Conservation (phyloP, 192 early-diverging fungal genomes). For the Gonapodya sp. region DNA sequence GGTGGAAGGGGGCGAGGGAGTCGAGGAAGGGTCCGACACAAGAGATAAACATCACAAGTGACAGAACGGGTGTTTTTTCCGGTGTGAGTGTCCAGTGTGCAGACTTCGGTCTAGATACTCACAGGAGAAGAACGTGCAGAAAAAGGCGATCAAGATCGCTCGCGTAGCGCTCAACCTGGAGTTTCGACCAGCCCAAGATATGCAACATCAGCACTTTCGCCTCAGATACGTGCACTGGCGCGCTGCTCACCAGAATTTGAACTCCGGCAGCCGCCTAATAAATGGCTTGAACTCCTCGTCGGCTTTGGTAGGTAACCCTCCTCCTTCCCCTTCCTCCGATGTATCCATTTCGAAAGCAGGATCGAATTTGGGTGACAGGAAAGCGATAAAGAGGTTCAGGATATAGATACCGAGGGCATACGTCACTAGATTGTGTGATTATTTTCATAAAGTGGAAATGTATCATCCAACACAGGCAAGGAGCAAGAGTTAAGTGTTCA, state of each 20-base stretch:
- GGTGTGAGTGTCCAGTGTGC: no score
- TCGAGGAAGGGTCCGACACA: constrained; percentile 25
- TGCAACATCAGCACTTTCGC: background rate
- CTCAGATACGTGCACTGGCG: background rate
- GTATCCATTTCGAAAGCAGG: constrained; percentile 70
- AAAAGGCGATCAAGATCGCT: constrained; percentile 68
- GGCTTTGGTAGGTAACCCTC: constrained; percentile 65
- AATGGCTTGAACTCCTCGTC: constrained; percentile 97
- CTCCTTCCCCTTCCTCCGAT: constrained; percentile 51
- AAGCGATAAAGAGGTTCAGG: constrained; percentile 88
- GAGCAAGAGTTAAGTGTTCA: no score
- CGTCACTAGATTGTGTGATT: no score
- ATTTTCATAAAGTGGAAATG: no score
- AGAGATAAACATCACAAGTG: background rate
- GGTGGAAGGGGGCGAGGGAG: no score
- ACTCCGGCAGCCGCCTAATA: constrained; percentile 91
- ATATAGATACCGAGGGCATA: constrained; percentile 93
- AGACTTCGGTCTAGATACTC: no score
- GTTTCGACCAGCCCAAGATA: constrained; percentile 8
- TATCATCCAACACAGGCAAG: no score
- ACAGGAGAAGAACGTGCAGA: constrained; percentile 59
- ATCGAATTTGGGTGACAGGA: constrained; percentile 93
- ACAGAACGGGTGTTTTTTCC: background rate
- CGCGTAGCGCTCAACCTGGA: constrained; percentile 69
- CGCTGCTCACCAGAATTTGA: constrained; percentile 84